Base-by-base conservation (phyloP, 495 filamentous ascomycete species). In the Penicillium maclennaniae region DNA sequence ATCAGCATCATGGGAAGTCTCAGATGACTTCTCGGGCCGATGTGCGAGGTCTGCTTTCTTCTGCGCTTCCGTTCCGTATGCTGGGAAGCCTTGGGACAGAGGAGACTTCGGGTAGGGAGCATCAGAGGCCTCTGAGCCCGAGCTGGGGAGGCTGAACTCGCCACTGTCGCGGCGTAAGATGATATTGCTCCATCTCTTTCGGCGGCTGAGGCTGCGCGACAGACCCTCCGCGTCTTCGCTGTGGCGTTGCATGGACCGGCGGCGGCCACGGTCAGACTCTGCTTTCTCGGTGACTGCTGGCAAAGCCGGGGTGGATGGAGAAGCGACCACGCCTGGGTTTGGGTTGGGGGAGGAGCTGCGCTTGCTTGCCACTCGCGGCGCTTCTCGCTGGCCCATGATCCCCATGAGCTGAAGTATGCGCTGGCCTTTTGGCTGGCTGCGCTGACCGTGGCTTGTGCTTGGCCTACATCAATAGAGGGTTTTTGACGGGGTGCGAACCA, bases 371-470 rank as follows among this genome's bases (percentile, higher is more conserved):
- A 80, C 43, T 75, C 75, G 62, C 87, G 89, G 43, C 87, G 77
- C 72, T 95, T 95, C 70, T 98, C 92, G 26, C 83, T 84, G 6
- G 92, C 92, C 93, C 93, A 98, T 2, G 83, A 73, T n/a, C 91
- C 86, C 95, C 95, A 97, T 23, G 90, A 95, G 45, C 86, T 91
- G 43, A 98, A 77, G 60, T 96, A 98, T 6, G 92, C 87, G 16
- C 89, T 81, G 9, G 92, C 92, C 55, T 85, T 86, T 56, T 84
- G 79, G 9, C 86, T 73, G 0, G 87, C 88, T 1, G 83, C 83
- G 50, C 77, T 79, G 14, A 84, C 79, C 6, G 85, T 79, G 43
- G 85, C 82, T 68, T 89, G 87, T 1, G 87, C 83, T 57, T 85
- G 81, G 9, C 73, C 70, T 12, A 85, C 61, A 56, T 93, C 87